Conservation (phyloP, 2,329 filamentous ascomycete genomes). For the Pseudogymnoascus sp. region DNA sequence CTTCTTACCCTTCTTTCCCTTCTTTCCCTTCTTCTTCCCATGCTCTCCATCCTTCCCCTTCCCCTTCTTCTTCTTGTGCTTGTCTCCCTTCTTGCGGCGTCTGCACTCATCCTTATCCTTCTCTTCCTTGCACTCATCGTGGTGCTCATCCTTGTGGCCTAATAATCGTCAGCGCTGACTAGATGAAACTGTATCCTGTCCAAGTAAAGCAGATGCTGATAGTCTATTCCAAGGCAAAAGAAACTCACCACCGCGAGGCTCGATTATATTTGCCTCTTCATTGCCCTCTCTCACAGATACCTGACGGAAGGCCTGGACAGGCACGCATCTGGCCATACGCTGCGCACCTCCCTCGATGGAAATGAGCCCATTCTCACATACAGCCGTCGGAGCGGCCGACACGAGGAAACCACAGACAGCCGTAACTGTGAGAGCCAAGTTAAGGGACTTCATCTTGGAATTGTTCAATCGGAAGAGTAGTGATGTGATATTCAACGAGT, state of each 20-base stretch:
- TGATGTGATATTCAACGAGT: background rate
- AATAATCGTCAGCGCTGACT: background rate
- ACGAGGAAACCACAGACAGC: background rate
- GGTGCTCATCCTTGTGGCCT: background rate
- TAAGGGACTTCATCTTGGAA: background rate
- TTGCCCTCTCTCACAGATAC: background rate
- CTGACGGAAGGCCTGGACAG: background rate
- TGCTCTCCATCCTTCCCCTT: background rate
- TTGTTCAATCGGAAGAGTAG: background rate
- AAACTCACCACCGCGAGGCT: background rate
- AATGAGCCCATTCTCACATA: background rate
- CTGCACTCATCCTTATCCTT: background rate
- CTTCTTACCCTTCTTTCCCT: background rate
- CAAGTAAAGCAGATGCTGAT: background rate
- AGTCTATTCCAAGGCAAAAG: background rate
- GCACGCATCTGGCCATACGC: background rate
- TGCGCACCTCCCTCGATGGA: background rate
- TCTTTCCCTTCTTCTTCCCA: background rate
- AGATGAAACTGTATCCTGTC: background rate
- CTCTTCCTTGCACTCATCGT: background rate
- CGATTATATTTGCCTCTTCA: background rate
- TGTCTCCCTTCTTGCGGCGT: background rate
- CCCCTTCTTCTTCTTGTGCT: background rate
- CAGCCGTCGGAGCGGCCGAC: background rate
- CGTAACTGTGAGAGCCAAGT: background rate